These are phyloP conservation scores for Violaceomyces palustris DNA, from an alignment of 1,284 basidiomycete genomes.

Conservation along the genomic window DNA sequence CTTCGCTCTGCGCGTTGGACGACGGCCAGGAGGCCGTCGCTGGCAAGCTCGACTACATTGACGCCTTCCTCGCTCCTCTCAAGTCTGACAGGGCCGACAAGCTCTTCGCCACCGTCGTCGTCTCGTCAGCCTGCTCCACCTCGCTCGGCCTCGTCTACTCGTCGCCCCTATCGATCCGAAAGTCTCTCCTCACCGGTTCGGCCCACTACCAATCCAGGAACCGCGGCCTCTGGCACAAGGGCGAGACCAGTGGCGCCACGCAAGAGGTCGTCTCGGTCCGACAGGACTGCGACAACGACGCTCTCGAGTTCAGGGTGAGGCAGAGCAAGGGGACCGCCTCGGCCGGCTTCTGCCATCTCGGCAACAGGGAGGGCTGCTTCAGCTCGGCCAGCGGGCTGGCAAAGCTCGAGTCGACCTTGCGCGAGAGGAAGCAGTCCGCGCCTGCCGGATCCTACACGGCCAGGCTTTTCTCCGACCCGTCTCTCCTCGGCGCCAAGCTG, in stretches of 20 bases:
- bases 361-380: slow-evolving; percentile 67
- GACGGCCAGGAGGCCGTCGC: slow-evolving; percentile 7
- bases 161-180: slow-evolving; percentile 77
- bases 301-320: slow-evolving; percentile 82
- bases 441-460: slow-evolving; percentile 90
- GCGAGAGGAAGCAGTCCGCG: slow-evolving; percentile 67
- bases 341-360: slow-evolving; percentile 81
- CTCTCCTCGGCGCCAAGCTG: slow-evolving; percentile 82
- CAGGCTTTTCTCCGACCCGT: slow-evolving; percentile 76
- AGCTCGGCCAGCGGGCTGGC: slow-evolving; percentile 68
- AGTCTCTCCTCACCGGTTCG: slow-evolving; percentile 79
- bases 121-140: slow-evolving; percentile 59
- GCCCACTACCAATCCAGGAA: slow-evolving; percentile 90
- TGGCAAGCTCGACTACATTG: slow-evolving; percentile 40
- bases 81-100: slow-evolving; percentile 84
- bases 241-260: slow-evolving; percentile 88
- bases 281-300: slow-evolving; percentile 88
- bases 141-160: slow-evolving; percentile 93
- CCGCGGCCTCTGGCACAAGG: slow-evolving; percentile 94
- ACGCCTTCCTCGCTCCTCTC: slow-evolving; percentile 59
- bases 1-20: slow-evolving; percentile 15
- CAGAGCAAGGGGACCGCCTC: slow-evolving; percentile 65
- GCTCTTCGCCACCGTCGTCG: slow-evolving; percentile 83
- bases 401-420: slow-evolving; percentile 76
- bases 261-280: slow-evolving; percentile 80